Evolutionary conservation across 2,329 filamentous ascomycete species (phyloP), one percentile per base, ranked within the genome.

Genomic region (Ceratocystis papillata): DNA sequence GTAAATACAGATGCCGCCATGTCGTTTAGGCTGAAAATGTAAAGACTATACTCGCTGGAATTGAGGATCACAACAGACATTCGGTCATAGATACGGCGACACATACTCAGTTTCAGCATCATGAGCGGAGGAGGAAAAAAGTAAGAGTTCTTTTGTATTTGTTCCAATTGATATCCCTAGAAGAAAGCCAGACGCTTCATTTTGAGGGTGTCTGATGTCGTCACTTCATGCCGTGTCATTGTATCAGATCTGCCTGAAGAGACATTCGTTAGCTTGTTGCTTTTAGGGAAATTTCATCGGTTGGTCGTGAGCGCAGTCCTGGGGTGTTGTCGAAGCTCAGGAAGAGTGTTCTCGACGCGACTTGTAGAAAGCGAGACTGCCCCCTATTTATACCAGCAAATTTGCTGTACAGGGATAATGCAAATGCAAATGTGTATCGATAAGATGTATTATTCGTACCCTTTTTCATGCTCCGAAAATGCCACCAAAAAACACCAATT

Each of bases 401-500:
- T n/a, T 28, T 41, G 64, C 44, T 46, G 41, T 50, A 33, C 64
- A 50, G 55, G 55, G 55, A 37, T 60, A 15, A 8, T 50, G 37
- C 25, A 65, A n/a, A 55, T 55, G 37, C 25, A 65, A n/a, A 55
- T 55, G 37, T 28, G 48, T 37, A 63, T 45, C 45, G 61, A 59
- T 62, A 63, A 63, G 60, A 46, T 44, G 25, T 37, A 41, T 46
- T 62, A 59, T 64, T 45, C 53, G 60, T 68, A 65, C 67, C 64
- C 67, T 65, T 68, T 68, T 68, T 65, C 63, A 65, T 64, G 64
- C 67, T 68, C 67, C 67, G 55, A 59, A 62, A 57, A 62, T 63
- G 65, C 57, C 64, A 20, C 45, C 53, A 48, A 41, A 50, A 66
- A 66, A 68, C 50, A 25, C 70, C 68, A 67, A 70, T 76, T 80